These are phyloP conservation scores for Cenococcum geophilum DNA, from an alignment of 495 filamentous ascomycete species.

Conservation along the genomic window DNA sequence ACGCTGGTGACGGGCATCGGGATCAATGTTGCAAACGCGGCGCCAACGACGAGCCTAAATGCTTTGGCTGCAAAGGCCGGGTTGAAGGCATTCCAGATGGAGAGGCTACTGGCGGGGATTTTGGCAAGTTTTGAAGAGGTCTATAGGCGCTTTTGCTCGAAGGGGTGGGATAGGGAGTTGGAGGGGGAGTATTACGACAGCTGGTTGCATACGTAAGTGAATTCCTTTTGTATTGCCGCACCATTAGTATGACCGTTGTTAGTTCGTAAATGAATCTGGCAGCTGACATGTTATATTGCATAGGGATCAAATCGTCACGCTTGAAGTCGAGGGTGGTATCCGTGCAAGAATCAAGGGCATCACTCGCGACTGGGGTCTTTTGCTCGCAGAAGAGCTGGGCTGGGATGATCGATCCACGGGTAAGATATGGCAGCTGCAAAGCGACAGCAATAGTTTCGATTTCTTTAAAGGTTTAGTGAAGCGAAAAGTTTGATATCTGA, in stretches of 20 bases:
- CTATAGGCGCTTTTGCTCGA: slow-evolving; percentile 64
- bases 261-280: not conserved
- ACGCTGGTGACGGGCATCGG: slow-evolving; percentile 86
- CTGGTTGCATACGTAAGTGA: slow-evolving; percentile 69
- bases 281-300: no score
- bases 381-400: slow-evolving; percentile 75
- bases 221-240: not conserved
- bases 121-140: slow-evolving; percentile 72
- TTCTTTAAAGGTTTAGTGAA: slow-evolving; percentile 87
- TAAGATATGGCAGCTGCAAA: slow-evolving; percentile 76
- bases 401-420: slow-evolving; percentile 68
- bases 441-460: slow-evolving; percentile 97
- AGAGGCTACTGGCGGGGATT: slow-evolving; percentile 79
- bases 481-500: slow-evolving; percentile 56
- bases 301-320: slow-evolving; percentile 71
- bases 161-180: slow-evolving; percentile 65
- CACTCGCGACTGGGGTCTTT: slow-evolving; percentile 77
- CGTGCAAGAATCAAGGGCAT: slow-evolving; percentile 82
- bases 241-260: not conserved
- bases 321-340: slow-evolving; percentile 75
- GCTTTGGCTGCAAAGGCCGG: slow-evolving; percentile 45
- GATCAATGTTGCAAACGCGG: slow-evolving; percentile 77
- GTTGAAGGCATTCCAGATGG: slow-evolving; percentile 57
- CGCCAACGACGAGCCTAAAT: slow-evolving; percentile 82
- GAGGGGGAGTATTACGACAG: slow-evolving; percentile 74